Evolutionary conservation across 768 basidiomycete species (phyloP).

Genomic region (Termitomyces sp.): DNA sequence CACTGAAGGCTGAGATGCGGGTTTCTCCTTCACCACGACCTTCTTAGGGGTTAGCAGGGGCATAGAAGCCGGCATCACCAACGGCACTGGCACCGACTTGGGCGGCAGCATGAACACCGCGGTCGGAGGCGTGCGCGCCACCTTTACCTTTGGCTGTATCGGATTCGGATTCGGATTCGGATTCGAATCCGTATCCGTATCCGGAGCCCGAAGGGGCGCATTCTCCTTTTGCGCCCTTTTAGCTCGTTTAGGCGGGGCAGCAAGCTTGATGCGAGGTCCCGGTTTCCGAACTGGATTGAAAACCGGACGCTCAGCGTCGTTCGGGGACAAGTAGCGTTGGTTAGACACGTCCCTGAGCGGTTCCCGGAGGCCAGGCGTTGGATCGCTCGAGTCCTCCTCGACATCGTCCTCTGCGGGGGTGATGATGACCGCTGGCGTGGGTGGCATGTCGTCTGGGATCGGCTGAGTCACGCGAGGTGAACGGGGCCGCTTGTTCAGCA

Average conservation of each 20-base stretch:
- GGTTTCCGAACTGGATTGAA: no score
- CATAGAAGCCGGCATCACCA: neutral
- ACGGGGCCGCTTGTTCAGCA: neutral
- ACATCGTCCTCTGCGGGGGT: neutral
- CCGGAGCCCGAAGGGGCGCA: neutral
- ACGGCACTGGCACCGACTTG: neutral
- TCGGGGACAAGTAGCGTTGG: neutral
- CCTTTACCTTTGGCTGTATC: neutral
- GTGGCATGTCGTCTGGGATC: neutral
- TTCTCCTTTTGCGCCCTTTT: neutral
- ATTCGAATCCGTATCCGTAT: no score
- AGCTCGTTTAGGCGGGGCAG: neutral
- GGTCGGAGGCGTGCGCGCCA: neutral
- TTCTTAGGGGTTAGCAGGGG: neutral
- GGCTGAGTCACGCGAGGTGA: neutral
- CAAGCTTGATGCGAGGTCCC: neutral
- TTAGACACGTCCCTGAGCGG: neutral
- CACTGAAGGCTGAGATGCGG: neutral
- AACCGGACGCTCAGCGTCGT: neutral
- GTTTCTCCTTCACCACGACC: neutral
- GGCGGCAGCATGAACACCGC: neutral
- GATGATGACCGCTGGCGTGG: neutral
- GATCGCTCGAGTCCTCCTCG: neutral
- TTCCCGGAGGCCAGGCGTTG: neutral
- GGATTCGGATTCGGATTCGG: no score